Evolutionary conservation across 257 asterid species (phyloP), one percentile per base, ranked within the genome.

Genomic region (Buddleja alternifolia): DNA sequence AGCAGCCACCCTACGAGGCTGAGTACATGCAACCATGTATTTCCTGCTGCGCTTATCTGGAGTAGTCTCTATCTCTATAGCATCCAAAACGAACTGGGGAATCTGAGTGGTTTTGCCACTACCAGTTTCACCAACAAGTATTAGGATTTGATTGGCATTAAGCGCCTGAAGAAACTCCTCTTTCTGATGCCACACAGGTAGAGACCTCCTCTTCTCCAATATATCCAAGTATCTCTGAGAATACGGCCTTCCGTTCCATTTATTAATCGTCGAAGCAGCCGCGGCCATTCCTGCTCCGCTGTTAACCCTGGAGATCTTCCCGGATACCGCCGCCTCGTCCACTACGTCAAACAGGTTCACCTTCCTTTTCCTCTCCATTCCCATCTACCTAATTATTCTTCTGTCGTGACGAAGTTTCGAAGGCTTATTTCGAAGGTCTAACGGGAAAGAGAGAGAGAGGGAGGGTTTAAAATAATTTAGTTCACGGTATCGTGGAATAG

Each of bases 71-170:
- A 74, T 11, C 32, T 89, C 95, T 61, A 89, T 59, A 17, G 99
- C 86, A 20, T 94, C 97, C 62, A 94, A 78, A 50, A 89, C 99
- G 75, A 94, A 91, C 70, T 94, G 99, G 25, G 99, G 99, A 74
- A 93, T 93, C 97, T 94, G 97, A 6, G 99, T 94, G 14, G 97
- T 94, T 86, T 94, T 94, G 37, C 99, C 97, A 75, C 97, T 91
- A 37, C 97, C 99, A 15, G 99, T 91, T 82, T 94, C 99, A 51
- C 99, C 99, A 41, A 94, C 99, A 20, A 94, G 88, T 61, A 94
- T 83, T 8, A 94, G 82, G 60, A 93, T 77, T 53, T 94, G 97
- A 72, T 82, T 91, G 19, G 77, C 69, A 58, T 58, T 85, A 45
- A 94, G 87, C 14, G 55, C 91, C 86, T 83, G 82, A 66, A 94